These are phyloP conservation scores for Gnetum montanum DNA, from an alignment of 75 land plant species.

Conservation along the genomic window DNA sequence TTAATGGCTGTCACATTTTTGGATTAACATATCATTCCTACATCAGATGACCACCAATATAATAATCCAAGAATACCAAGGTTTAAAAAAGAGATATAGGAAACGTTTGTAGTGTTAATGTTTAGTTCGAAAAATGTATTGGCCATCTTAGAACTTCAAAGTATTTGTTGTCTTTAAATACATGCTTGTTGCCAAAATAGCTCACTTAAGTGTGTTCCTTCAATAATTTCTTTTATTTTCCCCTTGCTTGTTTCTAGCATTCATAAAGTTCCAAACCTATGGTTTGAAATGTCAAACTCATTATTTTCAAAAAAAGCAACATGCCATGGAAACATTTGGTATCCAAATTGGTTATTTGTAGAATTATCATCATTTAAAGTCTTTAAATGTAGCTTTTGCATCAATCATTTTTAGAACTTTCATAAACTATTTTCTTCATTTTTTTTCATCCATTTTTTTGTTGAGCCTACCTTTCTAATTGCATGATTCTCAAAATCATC, in stretches of 20 bases:
- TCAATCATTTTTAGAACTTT: slow-evolving; percentile 25
- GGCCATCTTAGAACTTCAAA: slow-evolving; percentile 23
- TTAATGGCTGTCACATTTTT: background rate
- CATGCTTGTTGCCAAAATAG: slow-evolving; percentile 18
- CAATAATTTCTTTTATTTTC: slow-evolving; percentile 25
- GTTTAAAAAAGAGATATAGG: slow-evolving; percentile 41
- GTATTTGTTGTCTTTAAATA: slow-evolving; percentile 15
- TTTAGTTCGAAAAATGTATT: slow-evolving; percentile 27
- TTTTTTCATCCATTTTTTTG: slow-evolving; percentile 42
- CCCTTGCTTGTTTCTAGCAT: slow-evolving; percentile 31
- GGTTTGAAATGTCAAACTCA: slow-evolving; percentile 29
- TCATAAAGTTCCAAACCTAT: slow-evolving; percentile 48
- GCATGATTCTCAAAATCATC: slow-evolving; percentile 68
- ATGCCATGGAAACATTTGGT: slow-evolving; percentile 53
- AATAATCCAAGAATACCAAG: slow-evolving; percentile 68
- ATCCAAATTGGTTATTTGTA: slow-evolving; percentile 10
- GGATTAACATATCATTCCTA: slow-evolving; percentile 27
- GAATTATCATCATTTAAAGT: slow-evolving; percentile 7
- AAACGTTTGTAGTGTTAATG: slow-evolving; percentile 20
- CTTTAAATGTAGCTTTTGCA: slow-evolving; percentile 32
- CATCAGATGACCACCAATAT: slow-evolving; percentile 44
- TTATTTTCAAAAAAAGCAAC: slow-evolving; percentile 24
- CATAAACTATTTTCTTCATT: slow-evolving; percentile 17
- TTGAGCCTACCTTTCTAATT: slow-evolving; percentile 61
- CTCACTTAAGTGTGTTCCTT: too few species aligned